Base-by-base conservation (phyloP, 2,329 filamentous ascomycete genomes). In the Penicillium verrucosum region DNA sequence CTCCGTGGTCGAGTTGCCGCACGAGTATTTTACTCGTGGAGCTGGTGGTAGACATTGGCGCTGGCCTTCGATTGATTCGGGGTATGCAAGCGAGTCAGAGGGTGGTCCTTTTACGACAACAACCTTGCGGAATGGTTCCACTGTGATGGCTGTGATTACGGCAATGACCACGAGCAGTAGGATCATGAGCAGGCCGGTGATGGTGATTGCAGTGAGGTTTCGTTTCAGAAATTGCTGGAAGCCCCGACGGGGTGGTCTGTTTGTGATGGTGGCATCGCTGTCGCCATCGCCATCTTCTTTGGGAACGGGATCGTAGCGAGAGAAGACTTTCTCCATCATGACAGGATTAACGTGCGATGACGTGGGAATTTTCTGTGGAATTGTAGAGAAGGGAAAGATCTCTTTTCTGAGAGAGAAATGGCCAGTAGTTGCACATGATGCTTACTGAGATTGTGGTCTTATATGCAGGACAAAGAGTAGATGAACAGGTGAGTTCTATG, bases 1-100 rank as follows among this genome's bases (percentile, higher is more conserved):
- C 9, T 62, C 60, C 3, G 46, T 29, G 6, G 57, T 60, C 8
- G 60, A 60, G 29, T 62, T 60, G 3, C 60, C 60, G 41, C 60
- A 62, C 3, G 52, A 42, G 10, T 60, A 57, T 5, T 43, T 51
- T 12, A 50, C 54, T 5, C 56, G 56, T n/a, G 59, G 49, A 11
- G 49, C 36, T 21, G 59, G 45, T 12, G 44, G 49, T 0, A 60
- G 46, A 18, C 59, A 60, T 21, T 60, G 56, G 23, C 59, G 36
- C 21, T 59, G 46, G n/a, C 59, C 56, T 25, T 40, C 30, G 1
- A 50, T 21, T 9, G 49, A n/a, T 1, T 29, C 38, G 1, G 59
- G 40, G 8, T 49, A 43, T 23, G 45, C 42, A 3, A 42, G 25
- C 0, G 29, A 50, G 16, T 40, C 27, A n/a, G 53, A 42, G 5